phyloP scores from a whole-genome alignment of 148 eudicot genomes.

The Rhododendron williamsianum region DNA sequence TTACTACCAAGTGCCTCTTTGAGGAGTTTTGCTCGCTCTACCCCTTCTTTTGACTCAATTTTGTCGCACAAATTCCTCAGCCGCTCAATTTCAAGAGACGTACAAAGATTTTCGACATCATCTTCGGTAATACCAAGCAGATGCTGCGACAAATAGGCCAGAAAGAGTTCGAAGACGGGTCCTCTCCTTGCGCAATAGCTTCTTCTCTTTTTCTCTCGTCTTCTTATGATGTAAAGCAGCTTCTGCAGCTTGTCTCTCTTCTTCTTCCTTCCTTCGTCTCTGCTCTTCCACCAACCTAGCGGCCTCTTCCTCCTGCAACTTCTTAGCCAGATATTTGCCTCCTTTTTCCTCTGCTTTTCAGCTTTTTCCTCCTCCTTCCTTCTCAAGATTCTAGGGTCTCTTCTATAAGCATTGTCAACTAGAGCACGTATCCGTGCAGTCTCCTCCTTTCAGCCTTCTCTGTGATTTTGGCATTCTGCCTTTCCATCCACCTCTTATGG shows the following conservation, averaged over 20 bases:
- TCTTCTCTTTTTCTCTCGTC: conserved; percentile 80
- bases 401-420: conserved; percentile 80
- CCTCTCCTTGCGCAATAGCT: conserved; percentile 77
- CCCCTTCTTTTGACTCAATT: conserved; percentile 49
- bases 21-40: conserved; percentile 49
- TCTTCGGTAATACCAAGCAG: conserved; percentile 51
- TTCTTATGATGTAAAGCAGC: conserved; percentile 70
- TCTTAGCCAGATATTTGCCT: conserved; percentile 77
- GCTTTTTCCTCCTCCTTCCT: conserved; percentile 74
- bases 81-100: conserved; percentile 54
- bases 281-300: conserved; percentile 74
- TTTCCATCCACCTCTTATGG: conserved; percentile 97
- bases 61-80: conserved; percentile 60
- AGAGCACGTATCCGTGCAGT: conserved; percentile 62
- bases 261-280: conserved; percentile 65
- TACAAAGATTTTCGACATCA: conserved; percentile 69
- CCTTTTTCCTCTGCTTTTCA: conserved; percentile 75
- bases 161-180: conserved; percentile 73
- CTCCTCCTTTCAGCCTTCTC: conserved; percentile 96
- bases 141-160: conserved; percentile 39
- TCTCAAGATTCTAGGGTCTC: conserved; percentile 75
- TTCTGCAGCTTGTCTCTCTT: conserved; percentile 75
- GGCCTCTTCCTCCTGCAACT: conserved; percentile 84
- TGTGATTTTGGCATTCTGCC: conserved; percentile 89
- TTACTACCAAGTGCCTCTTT: conserved; percentile 39